Evolutionary conservation across 2,329 filamentous ascomycete species (phyloP).

Genomic region (Diaporthe caulivora): DNA sequence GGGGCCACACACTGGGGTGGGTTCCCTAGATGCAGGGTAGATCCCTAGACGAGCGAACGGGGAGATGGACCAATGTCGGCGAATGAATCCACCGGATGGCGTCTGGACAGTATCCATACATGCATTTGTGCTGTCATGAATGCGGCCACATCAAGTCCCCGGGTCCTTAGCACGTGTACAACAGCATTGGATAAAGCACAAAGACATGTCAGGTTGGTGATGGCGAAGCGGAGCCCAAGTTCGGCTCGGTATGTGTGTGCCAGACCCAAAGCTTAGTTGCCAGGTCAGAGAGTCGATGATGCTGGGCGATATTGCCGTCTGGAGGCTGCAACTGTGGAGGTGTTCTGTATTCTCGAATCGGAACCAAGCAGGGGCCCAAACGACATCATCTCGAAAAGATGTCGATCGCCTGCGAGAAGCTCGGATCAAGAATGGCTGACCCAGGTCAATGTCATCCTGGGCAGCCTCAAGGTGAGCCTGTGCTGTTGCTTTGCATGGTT

Average conservation of each 20-base stretch:
- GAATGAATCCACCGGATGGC: constrained; percentile 22
- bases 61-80: constrained; percentile 32
- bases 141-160: constrained; percentile 8
- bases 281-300: constrained; percentile 3
- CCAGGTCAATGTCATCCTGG: constrained; percentile 13
- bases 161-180: not conserved
- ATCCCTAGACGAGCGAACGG: constrained; percentile 34
- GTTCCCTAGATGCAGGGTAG: constrained; percentile 36
- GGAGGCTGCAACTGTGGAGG: constrained; percentile 6
- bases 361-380: constrained; percentile 10
- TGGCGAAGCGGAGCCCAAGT: not conserved
- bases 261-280: constrained; percentile 23
- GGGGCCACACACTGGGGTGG: constrained; percentile 34
- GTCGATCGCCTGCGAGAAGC: constrained; percentile 31
- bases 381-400: constrained; percentile 29
- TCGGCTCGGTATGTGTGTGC: not conserved
- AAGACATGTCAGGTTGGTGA: not conserved
- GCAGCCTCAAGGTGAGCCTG: constrained; percentile 12
- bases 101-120: not conserved
- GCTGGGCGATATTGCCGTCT: not conserved
- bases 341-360: constrained; percentile 5
- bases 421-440: constrained; percentile 29
- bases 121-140: not conserved
- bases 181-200: not conserved
- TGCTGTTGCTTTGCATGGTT: constrained; percentile 2